Evolutionary conservation across 2,329 filamentous ascomycete species (phyloP), one percentile per base, ranked within the genome.

Genomic region (Penicillium sp.): DNA sequence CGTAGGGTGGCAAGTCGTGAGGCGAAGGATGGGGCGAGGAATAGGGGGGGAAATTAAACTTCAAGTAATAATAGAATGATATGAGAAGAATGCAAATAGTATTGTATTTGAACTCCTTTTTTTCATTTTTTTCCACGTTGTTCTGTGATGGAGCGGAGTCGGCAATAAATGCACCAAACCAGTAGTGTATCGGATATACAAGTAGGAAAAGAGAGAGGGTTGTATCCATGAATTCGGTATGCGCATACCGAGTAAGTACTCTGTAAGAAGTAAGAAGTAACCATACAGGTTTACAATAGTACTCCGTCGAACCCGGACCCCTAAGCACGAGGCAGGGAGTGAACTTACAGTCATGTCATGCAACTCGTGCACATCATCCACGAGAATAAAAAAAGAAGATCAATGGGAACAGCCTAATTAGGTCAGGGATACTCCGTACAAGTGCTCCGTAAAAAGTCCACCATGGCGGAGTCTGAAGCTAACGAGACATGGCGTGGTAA

Each of bases 321-420:
- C 45, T 34, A 49, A 49, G 59, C 60, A 63, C 59, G 60, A 63
- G 60, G 55, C 59, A 63, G 50, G 44, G 18, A n/a, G 57, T 39
- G 60, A 55, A 48, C 60, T 45, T 45, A 50, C 48, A 42, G 50
- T 49, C 56, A 50, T 21, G 39, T 47, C 52, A 55, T 53, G 50
- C 43, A 54, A 53, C 58, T 60, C 54, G 56, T 62, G 58, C 50
- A 52, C 56, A 56, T 50, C 39, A 16, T 46, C 47, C 47, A 50
- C 31, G 45, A 22, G 39, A 36, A 36, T 18, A 18, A 18, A 18
- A 18, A 18, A 1, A 34, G 29, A 7, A 36, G n/a, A n/a, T 16
- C 34, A 14, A 14, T 18, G n/a, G 13, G 4, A n/a, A 13, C 34
- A 7, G 24, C 40, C 13, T 16, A 44, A 42, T 46, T 47, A 40